Evolutionary conservation across 2,329 filamentous ascomycete genomes (phyloP), one percentile per base, ranked within the genome.

Genomic region (Colletotrichum sp.): DNA sequence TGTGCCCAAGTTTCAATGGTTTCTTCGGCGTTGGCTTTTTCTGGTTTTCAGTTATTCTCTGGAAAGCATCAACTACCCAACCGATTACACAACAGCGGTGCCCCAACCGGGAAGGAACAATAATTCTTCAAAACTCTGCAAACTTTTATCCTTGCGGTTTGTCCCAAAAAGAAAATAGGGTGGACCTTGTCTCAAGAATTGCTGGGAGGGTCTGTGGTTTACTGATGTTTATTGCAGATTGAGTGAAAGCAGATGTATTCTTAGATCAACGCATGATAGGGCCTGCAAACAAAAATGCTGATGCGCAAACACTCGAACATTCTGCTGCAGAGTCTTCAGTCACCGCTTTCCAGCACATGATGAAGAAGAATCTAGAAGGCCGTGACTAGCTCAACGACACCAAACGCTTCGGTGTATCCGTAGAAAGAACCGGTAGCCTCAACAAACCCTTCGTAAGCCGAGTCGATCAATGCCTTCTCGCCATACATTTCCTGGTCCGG

Each of bases 401-500:
- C 67, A 32, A 69, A 69, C 7, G 32, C 24, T 14, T 28, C 21
- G 4, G 26, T 24, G 12, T 60, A 3, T 13, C 34, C 55, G 5
- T 36, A 26, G 32, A 69, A 69, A 13, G 10, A 60, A 18, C 67
- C 67, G 24, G 8, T 7, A 21, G 34, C 67, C 21, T 61, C 24
- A 18, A 69, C 24, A 28, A 59, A 69, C 1, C 52, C 67, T 24
- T 55, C 67, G 52, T 69, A 60, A 21, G 52, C 67, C 4, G 67
- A 34, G 18, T 69, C 48, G 1, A 55, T 21, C 16, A 69, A 21
- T 16, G 52, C 30, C 67, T 21, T 36, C 21, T 26, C 12, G 2
- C 67, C 52, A 16, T 69, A 69, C 24, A 69, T 60, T 48, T 69
- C 67, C 32, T 69, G 67, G 12, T 69, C 67, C 4, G 30, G n/a